Base-by-base conservation (phyloP, 108 stramenopile genomes). In the Pseudonitzschia multistriata region DNA sequence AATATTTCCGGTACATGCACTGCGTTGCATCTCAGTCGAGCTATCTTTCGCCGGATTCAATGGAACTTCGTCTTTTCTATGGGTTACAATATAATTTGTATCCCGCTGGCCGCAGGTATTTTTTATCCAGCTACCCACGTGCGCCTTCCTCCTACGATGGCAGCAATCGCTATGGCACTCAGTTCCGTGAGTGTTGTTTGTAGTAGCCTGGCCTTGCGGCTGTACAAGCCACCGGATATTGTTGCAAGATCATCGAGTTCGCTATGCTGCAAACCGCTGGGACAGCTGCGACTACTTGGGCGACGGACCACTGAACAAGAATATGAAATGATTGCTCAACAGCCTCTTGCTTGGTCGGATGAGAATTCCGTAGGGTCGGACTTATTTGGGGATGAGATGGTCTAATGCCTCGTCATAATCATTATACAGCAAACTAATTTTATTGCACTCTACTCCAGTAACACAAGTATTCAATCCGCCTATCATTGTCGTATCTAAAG, bases 101-200 rank as follows among this genome's bases (percentile, higher is more conserved):
- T 99, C 24, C 99, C 99, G 0, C 68, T 98, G 19, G 99, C 99
- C 3, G 97, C 97, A 11, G 99, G 99, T 14, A 81, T 88, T 5
- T 77, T 97, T 21, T 98, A 88, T 78, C 97, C 98, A n/a, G 72
- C 86, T 65, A 81, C 93, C 13, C 84, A 86, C 37, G 72, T 79
- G 70, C 68, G 84, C 28, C 74, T 98, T 19, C 98, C 96, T 11
- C 96, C 98, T 5, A 92, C 90, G 39, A 86, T 95, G 60, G 98
- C 98, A 10, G 98, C 92, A 21, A 72, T 97, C 13, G 90, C 93
- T 60, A 97, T 98, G 96, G 94, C 95, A 52, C 83, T 96, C 62
- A 88, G 86, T 62, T 93, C 92, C 13, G 86, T 93, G n/a, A 93
- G 88, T 70, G 95, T 96, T 27, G 92, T 96, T 25, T 73, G 76